Evolutionary conservation across 495 filamentous ascomycete species (phyloP).

Genomic region (Penicillium canariense): DNA sequence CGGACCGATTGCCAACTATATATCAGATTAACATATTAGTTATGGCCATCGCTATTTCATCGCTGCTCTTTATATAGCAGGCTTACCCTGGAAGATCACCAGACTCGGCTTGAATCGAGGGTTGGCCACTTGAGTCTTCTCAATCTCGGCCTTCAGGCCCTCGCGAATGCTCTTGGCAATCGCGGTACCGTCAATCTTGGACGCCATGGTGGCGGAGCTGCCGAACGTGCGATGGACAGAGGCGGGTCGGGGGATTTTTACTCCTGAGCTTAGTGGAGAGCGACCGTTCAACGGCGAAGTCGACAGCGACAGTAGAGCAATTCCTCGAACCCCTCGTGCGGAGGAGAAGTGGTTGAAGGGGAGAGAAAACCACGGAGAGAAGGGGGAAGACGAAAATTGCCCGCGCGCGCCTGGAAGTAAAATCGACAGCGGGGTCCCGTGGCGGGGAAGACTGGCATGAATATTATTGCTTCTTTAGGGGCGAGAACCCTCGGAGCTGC

Average conservation of each 20-base stretch:
- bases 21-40: conserved; percentile 14
- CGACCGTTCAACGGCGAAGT: conserved; percentile 6
- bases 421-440: conserved; percentile 38
- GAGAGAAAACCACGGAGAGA: conserved; percentile 21
- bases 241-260: conserved; percentile 14
- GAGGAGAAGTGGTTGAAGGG: conserved; percentile 14
- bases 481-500: conserved; percentile 23
- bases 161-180: conserved; percentile 89
- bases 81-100: conserved; percentile 87
- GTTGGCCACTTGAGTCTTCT: conserved; percentile 72
- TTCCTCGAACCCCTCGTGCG: conserved; percentile 18
- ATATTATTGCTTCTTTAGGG: conserved; percentile 33
- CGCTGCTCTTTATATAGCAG: not conserved
- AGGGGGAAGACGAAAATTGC: conserved; percentile 25
- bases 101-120: conserved; percentile 84
- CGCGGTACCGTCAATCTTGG: conserved; percentile 92
- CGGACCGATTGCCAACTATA: conserved; percentile 78
- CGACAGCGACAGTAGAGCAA: conserved; percentile 9
- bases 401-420: conserved; percentile 24
- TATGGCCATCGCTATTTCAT: not conserved
- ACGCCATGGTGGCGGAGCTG: conserved; percentile 67
- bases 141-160: conserved; percentile 73
- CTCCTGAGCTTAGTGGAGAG: conserved; percentile 15
- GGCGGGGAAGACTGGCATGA: conserved; percentile 40
- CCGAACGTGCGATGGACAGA: conserved; percentile 44